These are phyloP conservation scores for Cystobasidium slooffiae DNA, from an alignment of 1,284 basidiomycete genomes.

Conservation along the genomic window DNA sequence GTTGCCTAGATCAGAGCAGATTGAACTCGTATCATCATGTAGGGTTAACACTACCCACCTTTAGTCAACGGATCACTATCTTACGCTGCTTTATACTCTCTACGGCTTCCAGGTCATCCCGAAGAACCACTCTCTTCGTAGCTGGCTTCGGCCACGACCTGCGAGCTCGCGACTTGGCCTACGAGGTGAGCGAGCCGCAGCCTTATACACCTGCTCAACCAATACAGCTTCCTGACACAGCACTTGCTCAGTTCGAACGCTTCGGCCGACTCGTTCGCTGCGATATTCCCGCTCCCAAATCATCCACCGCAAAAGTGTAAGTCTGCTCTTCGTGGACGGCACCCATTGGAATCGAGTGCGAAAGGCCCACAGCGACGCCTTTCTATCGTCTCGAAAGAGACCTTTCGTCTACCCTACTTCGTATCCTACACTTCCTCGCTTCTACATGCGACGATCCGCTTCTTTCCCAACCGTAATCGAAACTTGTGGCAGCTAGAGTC, in stretches of 20 bases:
- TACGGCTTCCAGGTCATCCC: slow-evolving; percentile 27
- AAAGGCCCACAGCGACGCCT: too few species aligned
- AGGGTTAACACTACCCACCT: background rate
- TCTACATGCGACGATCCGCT: too few species aligned
- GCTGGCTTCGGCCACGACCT: slow-evolving; percentile 45
- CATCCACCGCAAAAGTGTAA: slow-evolving; percentile 41
- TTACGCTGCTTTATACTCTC: background rate
- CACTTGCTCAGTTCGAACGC: slow-evolving; percentile 34
- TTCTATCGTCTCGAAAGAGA: background rate
- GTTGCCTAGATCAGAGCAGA: too few species aligned
- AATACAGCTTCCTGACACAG: background rate
- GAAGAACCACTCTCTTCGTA: slow-evolving; percentile 42
- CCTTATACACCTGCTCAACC: background rate
- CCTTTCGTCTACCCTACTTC: background rate
- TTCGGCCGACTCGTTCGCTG: slow-evolving; percentile 43
- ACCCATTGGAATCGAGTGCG: too few species aligned
- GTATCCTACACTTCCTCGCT: too few species aligned
- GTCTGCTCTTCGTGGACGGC: background rate
- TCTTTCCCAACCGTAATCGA: too few species aligned
- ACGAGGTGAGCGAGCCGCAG: slow-evolving; percentile 30
- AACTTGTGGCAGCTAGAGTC: too few species aligned
- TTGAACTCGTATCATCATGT: too few species aligned
- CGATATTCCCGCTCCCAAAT: slow-evolving; percentile 43
- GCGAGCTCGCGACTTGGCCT: slow-evolving; percentile 39
- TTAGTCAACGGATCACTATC: background rate